Conservation (phyloP, 345 rosid species). For the Moricandia moricandioides region DNA sequence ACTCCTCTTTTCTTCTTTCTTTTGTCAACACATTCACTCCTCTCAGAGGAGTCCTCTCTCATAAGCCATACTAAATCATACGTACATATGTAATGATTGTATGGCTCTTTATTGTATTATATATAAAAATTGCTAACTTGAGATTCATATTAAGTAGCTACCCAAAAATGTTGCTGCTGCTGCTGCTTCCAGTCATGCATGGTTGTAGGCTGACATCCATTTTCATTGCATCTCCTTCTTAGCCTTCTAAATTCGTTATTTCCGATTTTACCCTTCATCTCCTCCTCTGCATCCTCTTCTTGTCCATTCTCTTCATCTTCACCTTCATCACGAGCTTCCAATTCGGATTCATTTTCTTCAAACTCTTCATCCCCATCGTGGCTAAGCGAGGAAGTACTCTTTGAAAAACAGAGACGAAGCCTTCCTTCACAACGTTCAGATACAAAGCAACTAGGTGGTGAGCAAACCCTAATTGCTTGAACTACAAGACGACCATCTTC, state of each 20-base stretch:
- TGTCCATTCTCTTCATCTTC: conserved; percentile 22
- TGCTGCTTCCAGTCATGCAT: no score
- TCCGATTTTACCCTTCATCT: conserved; percentile 39
- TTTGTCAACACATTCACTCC: no score
- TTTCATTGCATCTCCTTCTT: conserved; percentile 44
- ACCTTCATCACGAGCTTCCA: conserved; percentile 3
- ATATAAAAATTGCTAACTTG: no score
- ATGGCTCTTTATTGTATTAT: no score
- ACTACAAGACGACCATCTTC: conserved; percentile 76
- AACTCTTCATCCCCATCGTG: conserved; percentile 5
- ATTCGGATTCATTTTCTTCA: conserved; percentile 8
- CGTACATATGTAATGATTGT: no score
- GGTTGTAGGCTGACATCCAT: no score
- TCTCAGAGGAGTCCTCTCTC: no score
- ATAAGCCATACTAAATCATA: no score
- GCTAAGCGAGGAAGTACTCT: not conserved
- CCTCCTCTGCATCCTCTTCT: conserved; percentile 30
- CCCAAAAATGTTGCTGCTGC: no score
- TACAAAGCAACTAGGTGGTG: conserved; percentile 41
- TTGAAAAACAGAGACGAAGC: conserved; percentile 52
- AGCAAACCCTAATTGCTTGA: conserved; percentile 44
- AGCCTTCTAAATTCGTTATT: conserved; percentile 31
- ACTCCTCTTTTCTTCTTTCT: no score
- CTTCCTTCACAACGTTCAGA: conserved; percentile 68
- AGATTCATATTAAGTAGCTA: no score